phyloP scores from a whole-genome alignment of 331 rosid species.

The Saraca asoca region DNA sequence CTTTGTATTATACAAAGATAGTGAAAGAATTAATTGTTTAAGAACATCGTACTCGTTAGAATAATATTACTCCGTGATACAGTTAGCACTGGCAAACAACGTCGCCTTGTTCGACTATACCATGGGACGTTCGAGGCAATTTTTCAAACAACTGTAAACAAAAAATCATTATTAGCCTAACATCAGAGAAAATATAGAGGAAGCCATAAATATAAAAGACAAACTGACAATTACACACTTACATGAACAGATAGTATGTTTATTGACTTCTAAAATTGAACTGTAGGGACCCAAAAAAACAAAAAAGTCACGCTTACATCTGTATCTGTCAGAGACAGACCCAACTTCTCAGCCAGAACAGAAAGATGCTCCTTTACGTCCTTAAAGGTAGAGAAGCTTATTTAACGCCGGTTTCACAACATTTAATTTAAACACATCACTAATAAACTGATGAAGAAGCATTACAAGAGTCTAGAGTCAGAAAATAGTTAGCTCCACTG shows the following conservation, averaged over 20 bases:
- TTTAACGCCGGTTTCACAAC: conserved; percentile 41
- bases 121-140: conserved; percentile 56
- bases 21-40: too few species aligned
- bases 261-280: conserved; percentile 22
- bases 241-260: conserved; percentile 1
- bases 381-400: conserved; percentile 56
- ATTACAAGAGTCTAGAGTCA: conserved; percentile 23
- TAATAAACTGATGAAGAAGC: conserved; percentile 29
- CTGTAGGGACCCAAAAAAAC: conserved; percentile 6
- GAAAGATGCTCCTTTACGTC: conserved; percentile 96
- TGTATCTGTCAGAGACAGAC: conserved; percentile 82
- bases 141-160: conserved; percentile 78
- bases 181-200: conserved; percentile 20
- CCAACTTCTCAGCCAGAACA: conserved; percentile 95
- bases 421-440: conserved; percentile 19
- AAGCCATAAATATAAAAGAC: conserved; percentile 10
- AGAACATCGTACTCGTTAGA: too few species aligned
- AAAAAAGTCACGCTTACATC: conserved; percentile 61
- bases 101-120: conserved; percentile 86
- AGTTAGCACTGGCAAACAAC: conserved; percentile 53
- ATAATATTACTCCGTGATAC: too few species aligned
- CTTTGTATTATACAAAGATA: too few species aligned
- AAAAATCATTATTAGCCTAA: conserved; percentile 32
- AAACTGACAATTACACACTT: conserved; percentile 15
- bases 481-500: conserved; percentile 11